phyloP scores from a whole-genome alignment of 495 filamentous ascomycete species.

The Bryoglossum gracile region DNA sequence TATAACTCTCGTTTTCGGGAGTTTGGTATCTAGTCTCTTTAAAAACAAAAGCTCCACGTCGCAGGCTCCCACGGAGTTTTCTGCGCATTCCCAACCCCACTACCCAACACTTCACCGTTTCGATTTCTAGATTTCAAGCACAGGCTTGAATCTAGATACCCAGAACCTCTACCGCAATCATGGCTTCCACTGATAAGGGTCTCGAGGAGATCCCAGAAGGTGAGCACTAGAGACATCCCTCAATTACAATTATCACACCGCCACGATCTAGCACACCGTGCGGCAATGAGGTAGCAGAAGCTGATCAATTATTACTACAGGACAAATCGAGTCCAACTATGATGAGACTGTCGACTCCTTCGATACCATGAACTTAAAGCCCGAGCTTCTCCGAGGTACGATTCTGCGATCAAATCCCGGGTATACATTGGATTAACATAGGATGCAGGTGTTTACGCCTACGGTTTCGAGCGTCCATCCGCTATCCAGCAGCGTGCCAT shows the following conservation, averaged over 20 bases:
- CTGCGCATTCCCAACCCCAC: constrained; percentile 30
- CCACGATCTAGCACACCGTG: constrained; percentile 9
- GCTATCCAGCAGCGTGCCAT: constrained; percentile 99
- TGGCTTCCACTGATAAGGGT: constrained; percentile 88
- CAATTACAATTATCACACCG: constrained; percentile 21
- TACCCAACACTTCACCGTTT: constrained; percentile 33
- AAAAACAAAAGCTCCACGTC: constrained; percentile 11
- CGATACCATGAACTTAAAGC: constrained; percentile 93
- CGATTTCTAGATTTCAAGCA: constrained; percentile 50
- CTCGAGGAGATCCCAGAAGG: constrained; percentile 92
- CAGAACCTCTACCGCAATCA: constrained; percentile 71
- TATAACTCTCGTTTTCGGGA: constrained; percentile 29
- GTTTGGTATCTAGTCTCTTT: constrained; percentile 38
- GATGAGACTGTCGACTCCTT: constrained; percentile 99
- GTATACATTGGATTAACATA: constrained; percentile 11
- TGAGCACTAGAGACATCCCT: constrained; percentile 37
- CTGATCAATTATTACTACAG: constrained; percentile 38
- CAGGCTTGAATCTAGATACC: constrained; percentile 65
- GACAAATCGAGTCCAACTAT: constrained; percentile 99
- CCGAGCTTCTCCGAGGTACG: constrained; percentile 94
- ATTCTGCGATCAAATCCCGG: constrained; percentile 16
- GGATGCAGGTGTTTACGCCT: constrained; percentile 85
- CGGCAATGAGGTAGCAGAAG: constrained; percentile 3
- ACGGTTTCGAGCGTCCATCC: constrained; percentile 98
- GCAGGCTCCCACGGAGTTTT: constrained; percentile 23